Base-by-base conservation (phyloP, 2,329 filamentous ascomycete species). In the Whalleya microplaca region DNA sequence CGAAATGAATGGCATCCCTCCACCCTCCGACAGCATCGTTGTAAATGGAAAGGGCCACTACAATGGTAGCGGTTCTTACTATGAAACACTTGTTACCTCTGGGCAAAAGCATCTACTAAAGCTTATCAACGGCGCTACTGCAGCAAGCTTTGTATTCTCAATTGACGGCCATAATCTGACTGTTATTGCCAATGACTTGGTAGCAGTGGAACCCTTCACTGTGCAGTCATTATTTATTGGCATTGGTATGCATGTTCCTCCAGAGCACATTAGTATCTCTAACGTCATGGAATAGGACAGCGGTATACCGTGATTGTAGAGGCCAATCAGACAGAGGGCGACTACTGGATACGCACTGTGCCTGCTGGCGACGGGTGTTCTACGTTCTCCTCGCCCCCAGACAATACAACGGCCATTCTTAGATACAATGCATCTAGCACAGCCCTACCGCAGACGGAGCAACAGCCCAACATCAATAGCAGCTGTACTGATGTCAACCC, bases 91-190 rank as follows among this genome's bases (percentile, higher is more conserved):
- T 12, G 69, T 73, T 53, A 68, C 64, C 16, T 32, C 69, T 19
- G 74, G 74, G 49, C 74, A 75, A 64, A 76, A 71, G 59, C 74
- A 80, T 60, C 68, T 73, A 44, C 63, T 81, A 32, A 69, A 75
- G 41, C 56, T 81, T 32, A 72, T 81, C 66, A 82, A 81, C 65
- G 72, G 72, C 14, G 75, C 73, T 16, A 70, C 78, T 10, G 76
- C 77, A 55, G 74, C 72, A 32, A 74, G 75, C 56, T 77, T 80
- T 62, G 69, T 66, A 57, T 76, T 73, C 69, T 71, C 55, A 41
- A 78, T 84, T 53, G 80, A 84, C 62, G 71, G 73, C 16, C 80
- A 83, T 63, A 71, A 70, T 3, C 63, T 83, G 59, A 77, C 72
- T 0, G 77, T 83, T 37, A 76, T 82, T 42, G 72, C 76, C 4